Evolutionary conservation across 1,284 basidiomycete species (phyloP).

Genomic region (Puccinia hordei): DNA sequence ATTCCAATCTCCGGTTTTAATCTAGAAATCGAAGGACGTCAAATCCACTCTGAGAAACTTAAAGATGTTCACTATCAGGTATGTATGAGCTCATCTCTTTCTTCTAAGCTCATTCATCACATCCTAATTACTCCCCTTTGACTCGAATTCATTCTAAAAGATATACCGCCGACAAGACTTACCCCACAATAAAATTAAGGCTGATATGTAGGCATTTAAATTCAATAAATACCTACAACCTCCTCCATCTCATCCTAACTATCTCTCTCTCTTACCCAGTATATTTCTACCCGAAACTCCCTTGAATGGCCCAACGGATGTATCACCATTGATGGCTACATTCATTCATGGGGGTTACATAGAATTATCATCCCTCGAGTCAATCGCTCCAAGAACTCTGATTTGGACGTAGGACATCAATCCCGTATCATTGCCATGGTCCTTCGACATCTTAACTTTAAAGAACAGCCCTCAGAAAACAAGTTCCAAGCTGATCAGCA

Average conservation of each 20-base stretch:
- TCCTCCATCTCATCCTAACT: not conserved
- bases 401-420: slow-evolving; percentile 19
- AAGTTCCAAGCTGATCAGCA: not conserved
- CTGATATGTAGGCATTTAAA: slow-evolving; percentile 30
- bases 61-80: slow-evolving; percentile 12
- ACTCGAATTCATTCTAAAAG: too few species aligned
- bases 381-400: not conserved
- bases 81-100: not conserved
- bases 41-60: slow-evolving; percentile 7
- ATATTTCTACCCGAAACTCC: slow-evolving; percentile 31
- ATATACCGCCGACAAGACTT: slow-evolving; percentile 9
- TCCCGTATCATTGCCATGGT: slow-evolving; percentile 12
- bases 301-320: slow-evolving; percentile 9
- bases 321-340: slow-evolving; percentile 17
- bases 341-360: slow-evolving; percentile 31
- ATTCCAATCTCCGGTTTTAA: slow-evolving; percentile 2
- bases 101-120: too few species aligned
- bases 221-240: too few species aligned
- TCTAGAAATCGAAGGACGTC: slow-evolving; percentile 19
- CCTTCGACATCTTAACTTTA: slow-evolving; percentile 10
- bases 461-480: not conserved
- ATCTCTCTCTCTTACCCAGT: not conserved
- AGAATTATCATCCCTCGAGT: slow-evolving; percentile 35
- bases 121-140: not conserved
- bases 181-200: slow-evolving; percentile 7